These are phyloP conservation scores for Plasmopara muralis DNA, from an alignment of 352 stramenopile species.

Conservation along the genomic window DNA sequence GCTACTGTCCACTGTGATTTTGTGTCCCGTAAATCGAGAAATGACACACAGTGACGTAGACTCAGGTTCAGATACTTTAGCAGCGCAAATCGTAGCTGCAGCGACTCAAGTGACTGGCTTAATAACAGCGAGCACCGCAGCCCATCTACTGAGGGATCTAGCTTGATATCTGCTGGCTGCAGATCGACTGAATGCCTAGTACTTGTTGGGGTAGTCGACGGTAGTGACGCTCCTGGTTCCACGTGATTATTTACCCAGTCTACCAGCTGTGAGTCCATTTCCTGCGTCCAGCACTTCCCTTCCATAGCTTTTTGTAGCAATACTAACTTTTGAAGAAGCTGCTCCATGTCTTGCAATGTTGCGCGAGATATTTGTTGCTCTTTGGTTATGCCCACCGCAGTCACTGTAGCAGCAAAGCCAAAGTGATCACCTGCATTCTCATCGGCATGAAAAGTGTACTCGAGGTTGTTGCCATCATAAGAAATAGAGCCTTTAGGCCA, in stretches of 20 bases:
- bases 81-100: slow-evolving; percentile 74
- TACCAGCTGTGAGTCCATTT: slow-evolving; percentile 79
- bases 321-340: slow-evolving; percentile 27
- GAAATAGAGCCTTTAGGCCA: slow-evolving; percentile 53
- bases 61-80: slow-evolving; percentile 80
- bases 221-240: slow-evolving; percentile 31
- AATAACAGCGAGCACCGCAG: slow-evolving; percentile 69
- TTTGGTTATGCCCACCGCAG: slow-evolving; percentile 43
- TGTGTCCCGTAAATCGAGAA: slow-evolving; percentile 75
- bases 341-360: slow-evolving; percentile 33
- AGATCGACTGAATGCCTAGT: slow-evolving; percentile 48
- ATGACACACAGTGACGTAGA: slow-evolving; percentile 52
- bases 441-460: slow-evolving; percentile 51
- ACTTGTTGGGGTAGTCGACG: slow-evolving; percentile 15
- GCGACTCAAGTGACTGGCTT: slow-evolving; percentile 37
- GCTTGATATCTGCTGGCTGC: slow-evolving; percentile 58
- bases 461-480: slow-evolving; percentile 49
- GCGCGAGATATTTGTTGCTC: slow-evolving; percentile 60
- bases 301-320: slow-evolving; percentile 3
- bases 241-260: slow-evolving; percentile 84
- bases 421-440: slow-evolving; percentile 55
- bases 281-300: slow-evolving; percentile 36
- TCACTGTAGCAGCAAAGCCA: slow-evolving; percentile 53
- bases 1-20: slow-evolving; percentile 68
- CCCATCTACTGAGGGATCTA: slow-evolving; percentile 62